A percentile compares a stretch with the other conserved stretches of the same genome.
phyloP scores from a whole-genome alignment of 768 basidiomycete genomes.

The Mycena filopes region DNA sequence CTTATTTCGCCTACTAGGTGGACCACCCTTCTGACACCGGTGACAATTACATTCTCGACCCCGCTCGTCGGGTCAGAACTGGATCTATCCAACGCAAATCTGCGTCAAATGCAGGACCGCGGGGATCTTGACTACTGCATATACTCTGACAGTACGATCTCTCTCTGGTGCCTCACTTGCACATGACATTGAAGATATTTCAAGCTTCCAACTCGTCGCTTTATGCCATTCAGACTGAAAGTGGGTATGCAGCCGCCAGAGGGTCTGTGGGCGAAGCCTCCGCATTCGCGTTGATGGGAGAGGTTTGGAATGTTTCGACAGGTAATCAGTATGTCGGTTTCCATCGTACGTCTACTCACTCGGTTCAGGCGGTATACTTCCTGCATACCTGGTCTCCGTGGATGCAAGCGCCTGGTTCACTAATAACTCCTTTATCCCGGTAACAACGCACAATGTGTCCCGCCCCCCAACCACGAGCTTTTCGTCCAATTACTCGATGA shows the following conservation, averaged over 20 bases:
- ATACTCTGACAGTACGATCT: too few relatives aligned
- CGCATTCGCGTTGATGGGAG: background rate
- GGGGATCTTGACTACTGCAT: too few relatives aligned
- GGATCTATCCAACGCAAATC: background rate
- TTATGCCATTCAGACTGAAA: background rate
- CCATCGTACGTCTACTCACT: background rate
- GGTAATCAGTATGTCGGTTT: background rate
- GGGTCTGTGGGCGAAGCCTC: background rate
- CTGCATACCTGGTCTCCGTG: background rate
- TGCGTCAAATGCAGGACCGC: background rate
- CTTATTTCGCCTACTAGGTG: too few relatives aligned
- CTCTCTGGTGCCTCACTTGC: too few relatives aligned
- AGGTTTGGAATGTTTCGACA: conserved; percentile 14
- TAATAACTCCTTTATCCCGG: conserved; percentile 1
- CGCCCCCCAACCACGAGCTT: background rate
- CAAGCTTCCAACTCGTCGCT: too few relatives aligned
- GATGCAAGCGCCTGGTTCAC: conserved; percentile 8
- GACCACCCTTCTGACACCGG: conserved; percentile 12
- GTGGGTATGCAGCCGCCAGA: background rate
- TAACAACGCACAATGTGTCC: background rate
- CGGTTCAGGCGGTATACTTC: background rate
- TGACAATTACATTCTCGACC: background rate
- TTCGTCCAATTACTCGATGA: conserved; percentile 3
- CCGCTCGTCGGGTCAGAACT: conserved; percentile 2
- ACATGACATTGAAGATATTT: too few relatives aligned